phyloP scores from a whole-genome alignment of 2,329 filamentous ascomycete genomes.

The Colletotrichum sojae region DNA sequence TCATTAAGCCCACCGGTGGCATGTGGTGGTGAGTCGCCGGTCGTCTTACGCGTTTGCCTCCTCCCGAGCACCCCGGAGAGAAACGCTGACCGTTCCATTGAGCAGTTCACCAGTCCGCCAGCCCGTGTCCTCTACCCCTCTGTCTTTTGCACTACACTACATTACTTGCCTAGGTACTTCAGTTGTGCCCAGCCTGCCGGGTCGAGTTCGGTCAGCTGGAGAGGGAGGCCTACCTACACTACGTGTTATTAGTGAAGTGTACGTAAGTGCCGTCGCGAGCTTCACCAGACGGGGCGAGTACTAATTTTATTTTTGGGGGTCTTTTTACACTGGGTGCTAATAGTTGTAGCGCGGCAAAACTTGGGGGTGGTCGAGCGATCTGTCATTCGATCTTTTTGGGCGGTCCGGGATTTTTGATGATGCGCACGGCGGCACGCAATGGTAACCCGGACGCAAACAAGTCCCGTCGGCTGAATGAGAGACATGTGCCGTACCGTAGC shows the following conservation, averaged over 20 bases:
- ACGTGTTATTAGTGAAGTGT: too few species aligned
- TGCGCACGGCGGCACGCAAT: neutral
- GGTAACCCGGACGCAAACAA: neutral
- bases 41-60: too few species aligned
- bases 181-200: conserved; percentile 14
- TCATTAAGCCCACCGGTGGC: too few species aligned
- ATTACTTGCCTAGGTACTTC: neutral
- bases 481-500: conserved; percentile 23
- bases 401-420: neutral
- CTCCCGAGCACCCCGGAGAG: too few species aligned
- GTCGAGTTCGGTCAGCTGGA: conserved; percentile 4
- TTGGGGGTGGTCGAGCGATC: conserved; percentile 11
- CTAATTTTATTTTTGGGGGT: conserved; percentile 24
- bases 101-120: neutral
- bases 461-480: neutral
- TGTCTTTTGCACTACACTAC: neutral
- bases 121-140: neutral
- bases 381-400: conserved; percentile 28
- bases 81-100: too few species aligned
- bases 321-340: too few species aligned
- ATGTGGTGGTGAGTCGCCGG: too few species aligned
- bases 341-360: neutral
- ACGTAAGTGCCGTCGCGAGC: too few species aligned
- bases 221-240: neutral
- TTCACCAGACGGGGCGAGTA: neutral